These are phyloP conservation scores for Huntiella savannae DNA, from an alignment of 2,329 filamentous ascomycete genomes.

Conservation along the genomic window DNA sequence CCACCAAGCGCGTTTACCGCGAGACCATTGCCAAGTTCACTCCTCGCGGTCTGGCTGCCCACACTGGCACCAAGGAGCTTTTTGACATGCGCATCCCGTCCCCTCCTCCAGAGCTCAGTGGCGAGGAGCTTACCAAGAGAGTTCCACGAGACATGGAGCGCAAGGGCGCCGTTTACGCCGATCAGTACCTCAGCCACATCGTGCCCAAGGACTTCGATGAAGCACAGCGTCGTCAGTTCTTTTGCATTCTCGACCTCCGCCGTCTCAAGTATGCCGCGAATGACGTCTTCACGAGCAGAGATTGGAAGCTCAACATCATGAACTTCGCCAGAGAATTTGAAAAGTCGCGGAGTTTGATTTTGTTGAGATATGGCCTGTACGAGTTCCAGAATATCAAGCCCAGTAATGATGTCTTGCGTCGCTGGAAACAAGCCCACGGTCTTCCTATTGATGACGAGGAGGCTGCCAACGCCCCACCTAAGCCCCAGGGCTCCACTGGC, in stretches of 20 bases:
- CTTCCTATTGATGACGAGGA: slow-evolving; percentile 25
- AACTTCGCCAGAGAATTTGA: slow-evolving; percentile 47
- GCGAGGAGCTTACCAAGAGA: slow-evolving; percentile 33
- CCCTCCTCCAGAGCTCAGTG: slow-evolving; percentile 35
- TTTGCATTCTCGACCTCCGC: slow-evolving; percentile 42
- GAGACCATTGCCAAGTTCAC: slow-evolving; percentile 28
- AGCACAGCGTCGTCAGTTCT: slow-evolving; percentile 40
- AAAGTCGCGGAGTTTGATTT: slow-evolving; percentile 41
- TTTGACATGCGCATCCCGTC: slow-evolving; percentile 41
- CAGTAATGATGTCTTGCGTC: slow-evolving; percentile 35
- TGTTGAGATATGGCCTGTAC: slow-evolving; percentile 41
- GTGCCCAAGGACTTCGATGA: slow-evolving; percentile 39
- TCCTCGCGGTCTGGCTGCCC: slow-evolving; percentile 30
- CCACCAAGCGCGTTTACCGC: slow-evolving; percentile 23
- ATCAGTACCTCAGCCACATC: slow-evolving; percentile 37
- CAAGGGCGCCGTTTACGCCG: slow-evolving; percentile 37
- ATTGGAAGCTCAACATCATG: slow-evolving; percentile 42
- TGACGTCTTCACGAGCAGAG: slow-evolving; percentile 40
- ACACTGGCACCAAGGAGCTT: slow-evolving; percentile 27
- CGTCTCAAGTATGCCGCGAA: slow-evolving; percentile 42
- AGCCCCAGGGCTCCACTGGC: slow-evolving; percentile 18
- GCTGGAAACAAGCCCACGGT: slow-evolving; percentile 38
- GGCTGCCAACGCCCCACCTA: slow-evolving; percentile 17
- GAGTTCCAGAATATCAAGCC: slow-evolving; percentile 44
- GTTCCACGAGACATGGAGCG: slow-evolving; percentile 33